phyloP scores from a whole-genome alignment of 2,329 filamentous ascomycete species.

The Fusarium sp. region DNA sequence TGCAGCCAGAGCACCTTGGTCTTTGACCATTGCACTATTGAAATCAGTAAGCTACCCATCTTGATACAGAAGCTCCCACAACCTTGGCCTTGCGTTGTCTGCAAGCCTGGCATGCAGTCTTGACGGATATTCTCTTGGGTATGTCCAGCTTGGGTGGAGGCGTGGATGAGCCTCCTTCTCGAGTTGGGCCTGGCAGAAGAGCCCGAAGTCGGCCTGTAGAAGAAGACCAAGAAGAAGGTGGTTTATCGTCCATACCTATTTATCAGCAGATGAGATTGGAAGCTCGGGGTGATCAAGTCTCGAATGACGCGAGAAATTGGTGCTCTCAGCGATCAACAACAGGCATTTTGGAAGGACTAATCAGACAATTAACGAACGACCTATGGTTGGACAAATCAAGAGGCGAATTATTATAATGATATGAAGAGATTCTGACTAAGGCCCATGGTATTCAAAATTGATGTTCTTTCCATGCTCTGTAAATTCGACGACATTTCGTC shows the following conservation, averaged over 20 bases:
- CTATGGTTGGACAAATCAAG: neutral
- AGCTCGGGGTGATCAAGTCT: neutral
- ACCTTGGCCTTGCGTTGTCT: constrained; percentile 31
- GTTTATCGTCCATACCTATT: constrained; percentile 11
- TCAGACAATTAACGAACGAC: neutral
- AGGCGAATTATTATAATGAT: neutral
- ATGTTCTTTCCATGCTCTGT: neutral
- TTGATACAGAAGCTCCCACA: neutral
- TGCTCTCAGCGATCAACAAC: neutral
- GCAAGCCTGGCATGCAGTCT: constrained; percentile 24
- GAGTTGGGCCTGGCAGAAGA: constrained; percentile 14
- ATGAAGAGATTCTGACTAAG: neutral
- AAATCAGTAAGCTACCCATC: neutral
- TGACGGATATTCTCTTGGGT: constrained; percentile 21
- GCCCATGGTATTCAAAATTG: neutral
- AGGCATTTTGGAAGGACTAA: neutral
- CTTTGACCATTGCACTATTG: constrained; percentile 21
- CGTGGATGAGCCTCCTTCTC: neutral
- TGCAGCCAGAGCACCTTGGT: constrained; percentile 20
- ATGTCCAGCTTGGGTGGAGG: constrained; percentile 11
- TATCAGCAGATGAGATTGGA: neutral
- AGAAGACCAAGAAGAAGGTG: neutral
- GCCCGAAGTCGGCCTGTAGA: neutral
- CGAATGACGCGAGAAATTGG: neutral
- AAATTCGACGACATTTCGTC: constrained; percentile 6